Conservation (phyloP, 805 yeast species). For the Saturnispora ahearnii region DNA sequence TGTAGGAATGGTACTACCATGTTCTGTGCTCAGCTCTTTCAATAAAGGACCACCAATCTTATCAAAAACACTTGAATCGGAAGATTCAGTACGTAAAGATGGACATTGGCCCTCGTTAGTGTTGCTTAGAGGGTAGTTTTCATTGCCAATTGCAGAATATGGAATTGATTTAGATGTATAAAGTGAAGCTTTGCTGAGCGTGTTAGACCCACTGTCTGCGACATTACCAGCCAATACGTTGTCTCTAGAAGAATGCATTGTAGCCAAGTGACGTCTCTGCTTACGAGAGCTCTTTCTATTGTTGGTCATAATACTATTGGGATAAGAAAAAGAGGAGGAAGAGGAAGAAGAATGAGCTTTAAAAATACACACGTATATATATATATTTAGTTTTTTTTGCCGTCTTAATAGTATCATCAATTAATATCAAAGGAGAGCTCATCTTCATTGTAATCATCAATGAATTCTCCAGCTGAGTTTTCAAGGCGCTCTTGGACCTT, state of each 20-base stretch:
- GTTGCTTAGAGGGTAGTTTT: background rate
- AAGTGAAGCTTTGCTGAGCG: background rate
- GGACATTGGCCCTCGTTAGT: background rate
- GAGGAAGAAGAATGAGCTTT: background rate
- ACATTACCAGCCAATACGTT: background rate
- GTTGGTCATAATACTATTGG: background rate
- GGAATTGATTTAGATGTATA: background rate
- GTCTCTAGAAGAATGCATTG: background rate
- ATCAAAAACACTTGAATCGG: background rate
- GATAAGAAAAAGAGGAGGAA: background rate
- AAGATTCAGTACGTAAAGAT: background rate
- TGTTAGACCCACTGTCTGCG: background rate
- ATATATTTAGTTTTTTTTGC: background rate
- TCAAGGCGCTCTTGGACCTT: slow-evolving; percentile 31
- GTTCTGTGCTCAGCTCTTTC: background rate
- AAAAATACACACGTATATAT: background rate
- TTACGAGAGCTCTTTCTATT: background rate
- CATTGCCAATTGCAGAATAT: background rate
- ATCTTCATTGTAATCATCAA: background rate
- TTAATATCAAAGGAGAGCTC: background rate
- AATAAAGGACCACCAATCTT: background rate
- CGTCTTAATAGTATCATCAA: background rate
- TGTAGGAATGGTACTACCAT: background rate
- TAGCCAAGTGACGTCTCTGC: background rate
- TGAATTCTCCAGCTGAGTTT: background rate